Base-by-base conservation (phyloP, 2,329 filamentous ascomycete species). In the Botrytis hyacinthi region DNA sequence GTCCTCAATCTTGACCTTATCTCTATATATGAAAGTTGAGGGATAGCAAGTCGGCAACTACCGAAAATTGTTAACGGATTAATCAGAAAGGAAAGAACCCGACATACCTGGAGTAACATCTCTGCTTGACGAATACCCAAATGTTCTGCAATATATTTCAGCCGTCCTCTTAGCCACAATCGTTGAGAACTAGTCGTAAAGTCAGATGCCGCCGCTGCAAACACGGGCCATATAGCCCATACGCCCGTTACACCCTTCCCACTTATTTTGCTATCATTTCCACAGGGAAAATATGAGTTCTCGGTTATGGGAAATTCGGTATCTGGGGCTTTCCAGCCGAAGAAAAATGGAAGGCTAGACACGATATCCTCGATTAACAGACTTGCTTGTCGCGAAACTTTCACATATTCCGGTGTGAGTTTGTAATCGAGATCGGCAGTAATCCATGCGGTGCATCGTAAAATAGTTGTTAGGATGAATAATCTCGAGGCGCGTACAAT, bases 401-500 rank as follows among this genome's bases (percentile, higher is more conserved):
- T 85, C 20, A 86, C 85, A 77, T 90, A 90, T 80, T 90, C 87
- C 44, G 87, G 84, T 14, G 88, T 90, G 3, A 88, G 88, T 69
- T 87, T 84, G 78, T 90, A 90, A 81, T 91, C 88, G 18, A 86
- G 83, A 0, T 87, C 87, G n/a, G 85, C 82, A 77, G 85, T 87
- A 29, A 88, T 82, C 88, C 88, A 90, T 8, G 88, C 89, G 2
- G 85, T 84, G 77, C 88, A 89, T 12, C 89, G 86, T 22, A 90
- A 86, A 62, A 87, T 85, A 35, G 89, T 82, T 26, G 86, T 85
- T 16, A 85, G 84, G 32, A 90, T 83, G 65, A 88, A 84, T 35
- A 91, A 81, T 4, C 88, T 84, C 9, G 85, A 84, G 16, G 85
- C 84, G n/a, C 88, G 84, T 75, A 84, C 83, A 81, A 88, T 82